Percentiles rank a stretch among this genome's conserved stretches.
phyloP scores from a whole-genome alignment of 2,329 filamentous ascomycete species.

The Cercospora sp. region DNA sequence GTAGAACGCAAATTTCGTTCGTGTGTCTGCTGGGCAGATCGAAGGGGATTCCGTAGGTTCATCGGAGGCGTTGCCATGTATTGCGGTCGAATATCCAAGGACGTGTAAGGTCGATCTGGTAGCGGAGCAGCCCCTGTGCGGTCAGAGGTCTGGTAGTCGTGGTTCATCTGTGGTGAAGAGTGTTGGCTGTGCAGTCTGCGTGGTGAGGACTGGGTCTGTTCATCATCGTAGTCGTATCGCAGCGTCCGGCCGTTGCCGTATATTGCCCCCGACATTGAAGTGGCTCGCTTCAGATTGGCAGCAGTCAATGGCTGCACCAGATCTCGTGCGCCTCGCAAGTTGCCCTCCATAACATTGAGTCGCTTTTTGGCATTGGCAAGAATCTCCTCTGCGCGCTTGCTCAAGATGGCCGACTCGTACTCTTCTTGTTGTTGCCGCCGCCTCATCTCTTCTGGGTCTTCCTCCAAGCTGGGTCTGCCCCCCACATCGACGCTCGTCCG shows the following conservation, averaged over 20 bases:
- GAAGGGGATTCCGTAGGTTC: constrained; percentile 5
- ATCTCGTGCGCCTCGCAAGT: constrained; percentile 72
- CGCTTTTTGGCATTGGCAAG: constrained; percentile 88
- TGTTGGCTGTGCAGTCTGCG: constrained; percentile 33
- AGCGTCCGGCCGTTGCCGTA: constrained; percentile 25
- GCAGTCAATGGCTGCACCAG: constrained; percentile 40
- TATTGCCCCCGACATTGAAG: constrained; percentile 32
- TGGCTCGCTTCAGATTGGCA: constrained; percentile 42
- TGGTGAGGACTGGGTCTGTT: constrained; percentile 18
- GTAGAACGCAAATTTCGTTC: constrained; percentile 19
- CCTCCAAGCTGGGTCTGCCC: constrained; percentile 19
- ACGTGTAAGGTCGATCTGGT: constrained; percentile 37
- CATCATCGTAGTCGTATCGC: constrained; percentile 27
- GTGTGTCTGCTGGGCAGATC: constrained; percentile 16
- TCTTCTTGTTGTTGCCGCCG: constrained; percentile 50
- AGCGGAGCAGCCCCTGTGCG: constrained; percentile 47
- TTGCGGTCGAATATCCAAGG: constrained; percentile 24
- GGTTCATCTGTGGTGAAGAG: constrained; percentile 35
- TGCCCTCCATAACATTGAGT: constrained; percentile 91
- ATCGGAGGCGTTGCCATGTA: constrained; percentile 11
- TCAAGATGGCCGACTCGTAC: constrained; percentile 72
- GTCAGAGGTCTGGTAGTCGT: constrained; percentile 40
- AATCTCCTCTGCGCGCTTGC: constrained; percentile 83
- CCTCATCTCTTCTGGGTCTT: constrained; percentile 31
- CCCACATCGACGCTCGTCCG: not conserved